Base-by-base conservation (phyloP, 768 basidiomycete genomes). In the Boletus coccyginus region DNA sequence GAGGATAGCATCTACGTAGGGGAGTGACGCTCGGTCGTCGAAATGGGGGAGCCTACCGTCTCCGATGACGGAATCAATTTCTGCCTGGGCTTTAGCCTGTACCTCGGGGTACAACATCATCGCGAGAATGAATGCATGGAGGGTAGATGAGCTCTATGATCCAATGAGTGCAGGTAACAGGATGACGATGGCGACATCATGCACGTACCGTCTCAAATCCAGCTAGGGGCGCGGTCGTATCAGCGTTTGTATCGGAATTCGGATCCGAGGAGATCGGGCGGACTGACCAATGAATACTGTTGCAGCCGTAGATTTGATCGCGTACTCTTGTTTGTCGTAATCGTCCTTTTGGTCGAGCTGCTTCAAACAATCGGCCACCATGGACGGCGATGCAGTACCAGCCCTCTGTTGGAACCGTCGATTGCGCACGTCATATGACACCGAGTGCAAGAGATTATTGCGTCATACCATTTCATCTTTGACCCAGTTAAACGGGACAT, bases 1-100 rank as follows among this genome's bases (percentile, higher is more conserved):
- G 7, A 74, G 66, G 38, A 78, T 69, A 4, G 77, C 77, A n/a
- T 66, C 68, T 14, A 78, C 66, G 49, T 79, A 80, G 1, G 78
- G 79, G 12, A 79, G 62, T 5, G 58, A 52, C 1, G 53, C 44
- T 42, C 62, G 55, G 46, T 73, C 70, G 6, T 63, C 56, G 32
- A 73, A 70, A 21, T 52, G 16, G 10, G 73, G 70, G 0, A 74
- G 51, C 24, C 61, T 59, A 7, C 45, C 56, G 13, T 4, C 46
- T 6, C 63, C 64, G 4, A 72, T 53, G 7, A 73, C 63, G 12
- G 55, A 52, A 45, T 72, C 73, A 12, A 72, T 62, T 40, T 67
- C 68, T 4, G 59, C 57, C 21, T 70, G 67, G 1, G 67, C 68
- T 36, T 51, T 56, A 1, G 54, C 53, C 39, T 71, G 70, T 27